phyloP scores from a whole-genome alignment of 768 basidiomycete species.

The Mycena rosella region DNA sequence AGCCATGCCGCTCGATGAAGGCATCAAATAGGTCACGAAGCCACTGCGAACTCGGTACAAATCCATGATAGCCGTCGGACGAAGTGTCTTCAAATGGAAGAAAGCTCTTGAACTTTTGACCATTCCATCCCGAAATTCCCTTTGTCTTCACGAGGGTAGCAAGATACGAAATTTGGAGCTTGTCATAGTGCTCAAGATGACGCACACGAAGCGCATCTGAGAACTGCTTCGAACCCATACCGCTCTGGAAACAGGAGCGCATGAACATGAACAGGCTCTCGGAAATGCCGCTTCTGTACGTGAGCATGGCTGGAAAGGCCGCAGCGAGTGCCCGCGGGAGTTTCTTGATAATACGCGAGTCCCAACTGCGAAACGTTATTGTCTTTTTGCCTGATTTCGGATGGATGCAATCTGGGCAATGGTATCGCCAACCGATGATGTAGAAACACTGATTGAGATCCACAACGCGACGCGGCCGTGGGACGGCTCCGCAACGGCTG shows the following conservation, averaged over 20 bases:
- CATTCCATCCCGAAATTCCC: not conserved
- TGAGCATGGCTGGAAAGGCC: not conserved
- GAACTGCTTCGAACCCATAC: not conserved
- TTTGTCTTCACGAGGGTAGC: no score
- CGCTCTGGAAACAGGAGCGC: not conserved
- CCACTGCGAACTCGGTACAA: slow-evolving; percentile 39
- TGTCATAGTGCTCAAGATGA: not conserved
- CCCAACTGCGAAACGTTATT: slow-evolving; percentile 24
- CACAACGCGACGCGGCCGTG: slow-evolving; percentile 34
- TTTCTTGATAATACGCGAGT: not conserved
- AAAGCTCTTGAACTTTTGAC: not conserved
- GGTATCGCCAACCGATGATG: slow-evolving; percentile 43
- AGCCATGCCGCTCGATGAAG: slow-evolving; percentile 39
- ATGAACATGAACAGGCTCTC: not conserved
- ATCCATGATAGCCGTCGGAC: slow-evolving; percentile 37
- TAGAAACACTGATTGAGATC: slow-evolving; percentile 37
- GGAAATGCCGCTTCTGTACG: not conserved
- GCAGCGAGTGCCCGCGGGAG: not conserved
- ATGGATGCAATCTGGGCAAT: slow-evolving; percentile 35
- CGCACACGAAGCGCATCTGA: not conserved
- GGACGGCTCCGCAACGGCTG: not conserved
- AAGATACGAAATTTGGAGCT: not conserved
- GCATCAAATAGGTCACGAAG: slow-evolving; percentile 42
- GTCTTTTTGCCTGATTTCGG: slow-evolving; percentile 17
- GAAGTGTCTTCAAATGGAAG: not conserved